Evolutionary conservation across 306 rosid genomes (phyloP), one percentile per base, ranked within the genome.

Genomic region (Carpinus fangiana): DNA sequence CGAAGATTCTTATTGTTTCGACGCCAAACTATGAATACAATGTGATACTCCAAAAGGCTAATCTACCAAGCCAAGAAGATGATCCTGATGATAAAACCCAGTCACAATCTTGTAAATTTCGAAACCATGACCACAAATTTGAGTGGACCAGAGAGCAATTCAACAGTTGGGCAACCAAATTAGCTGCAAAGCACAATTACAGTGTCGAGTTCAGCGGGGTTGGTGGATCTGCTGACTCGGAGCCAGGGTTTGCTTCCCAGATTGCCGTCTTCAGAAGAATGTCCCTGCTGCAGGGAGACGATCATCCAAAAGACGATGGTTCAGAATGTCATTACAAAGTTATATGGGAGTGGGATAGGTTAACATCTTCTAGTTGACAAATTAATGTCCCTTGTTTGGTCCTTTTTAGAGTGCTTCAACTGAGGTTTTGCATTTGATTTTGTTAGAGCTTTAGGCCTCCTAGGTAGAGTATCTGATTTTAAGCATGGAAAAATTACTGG

Each of bases 181-280:
- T 90, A 72, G 98, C 97, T 51, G 69, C 81, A 12, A 84, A 89
- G 61, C 93, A 93, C 93, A 84, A 84, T 81, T 95, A 95, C 84
- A 80, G 72, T 14, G 97, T 95, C 23, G 90, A 88, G 72, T 93
- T 91, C 75, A 87, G 97, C 57, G 99, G 99, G 56, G 99, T 96
- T 68, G 97, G 99, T 20, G 98, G 98, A 74, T 81, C 83, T 51
- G 93, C 83, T 75, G 97, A 88, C 66, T 17, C 70, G 61, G 99
- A 96, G 74, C 99, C 98, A 7, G 99, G 99, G 73, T 91, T 89
- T 86, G 99, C 98, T 79, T 96, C 99, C 34, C 99, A 96, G 88
- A 93, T 93, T 84, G 98, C 99, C 26, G 93, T 95, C 70, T 95
- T 95, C 72, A 90, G 82, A 83, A 86, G 85, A 70, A 88, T 77